phyloP scores from a whole-genome alignment of 1,284 basidiomycete genomes.

The Leccinum insolens region DNA sequence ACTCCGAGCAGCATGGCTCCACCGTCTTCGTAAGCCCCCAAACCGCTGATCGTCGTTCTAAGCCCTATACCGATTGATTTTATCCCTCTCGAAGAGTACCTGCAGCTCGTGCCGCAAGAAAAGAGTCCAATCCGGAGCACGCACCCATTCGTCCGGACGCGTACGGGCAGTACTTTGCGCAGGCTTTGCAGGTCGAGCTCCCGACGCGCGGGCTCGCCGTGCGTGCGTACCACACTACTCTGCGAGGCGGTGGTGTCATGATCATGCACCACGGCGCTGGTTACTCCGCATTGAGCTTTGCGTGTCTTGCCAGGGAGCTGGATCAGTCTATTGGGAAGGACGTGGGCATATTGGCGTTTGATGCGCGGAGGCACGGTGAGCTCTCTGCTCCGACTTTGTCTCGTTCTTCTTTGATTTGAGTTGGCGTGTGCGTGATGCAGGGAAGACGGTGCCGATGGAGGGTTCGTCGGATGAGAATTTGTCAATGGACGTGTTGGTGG shows the following conservation, averaged over 20 bases:
- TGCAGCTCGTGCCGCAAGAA: conserved; percentile 21
- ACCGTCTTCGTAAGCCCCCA: conserved; percentile 56
- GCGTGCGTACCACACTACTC: conserved; percentile 77
- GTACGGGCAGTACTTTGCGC: conserved; percentile 64
- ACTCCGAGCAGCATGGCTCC: conserved; percentile 54
- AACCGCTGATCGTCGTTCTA: neutral
- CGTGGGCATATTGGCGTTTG: conserved; percentile 83
- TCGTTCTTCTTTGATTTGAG: neutral
- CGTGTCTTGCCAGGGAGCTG: conserved; percentile 84
- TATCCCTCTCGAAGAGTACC: conserved; percentile 14
- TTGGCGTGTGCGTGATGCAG: conserved; percentile 38
- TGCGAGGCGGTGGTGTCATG: conserved; percentile 60
- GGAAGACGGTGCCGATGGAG: conserved; percentile 58
- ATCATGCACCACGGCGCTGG: conserved; percentile 96
- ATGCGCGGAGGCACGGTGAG: conserved; percentile 90
- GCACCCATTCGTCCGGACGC: conserved; percentile 70
- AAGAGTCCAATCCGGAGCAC: conserved; percentile 59
- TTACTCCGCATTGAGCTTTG: conserved; percentile 87
- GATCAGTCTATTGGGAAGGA: conserved; percentile 63
- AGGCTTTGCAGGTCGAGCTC: conserved; percentile 76
- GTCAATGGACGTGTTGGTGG: conserved; percentile 68
- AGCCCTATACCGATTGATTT: neutral
- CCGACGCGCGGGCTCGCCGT: conserved; percentile 63
- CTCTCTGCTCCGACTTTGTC: neutral
- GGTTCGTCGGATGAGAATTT: conserved; percentile 62